Evolutionary conservation across 1,284 basidiomycete genomes (phyloP).

Genomic region (Veloboletus limbatus): DNA sequence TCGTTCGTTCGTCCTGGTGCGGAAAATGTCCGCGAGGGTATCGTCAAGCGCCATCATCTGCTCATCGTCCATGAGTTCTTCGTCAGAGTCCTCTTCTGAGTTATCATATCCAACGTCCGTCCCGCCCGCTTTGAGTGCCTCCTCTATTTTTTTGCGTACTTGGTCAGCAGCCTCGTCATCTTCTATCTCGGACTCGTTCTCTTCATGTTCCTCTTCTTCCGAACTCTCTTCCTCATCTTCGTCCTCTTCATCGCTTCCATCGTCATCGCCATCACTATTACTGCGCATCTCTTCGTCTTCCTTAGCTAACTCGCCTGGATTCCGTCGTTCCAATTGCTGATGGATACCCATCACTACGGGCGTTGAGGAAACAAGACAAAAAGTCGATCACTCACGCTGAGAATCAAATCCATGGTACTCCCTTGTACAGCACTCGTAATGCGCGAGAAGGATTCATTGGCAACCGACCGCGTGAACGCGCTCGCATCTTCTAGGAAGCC

Average conservation of each 20-base stretch:
- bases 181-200: constrained; percentile 41
- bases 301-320: constrained; percentile 55
- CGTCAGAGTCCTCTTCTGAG: constrained; percentile 42
- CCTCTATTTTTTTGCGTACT: constrained; percentile 74
- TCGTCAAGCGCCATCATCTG: constrained; percentile 98
- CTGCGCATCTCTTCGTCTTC: constrained; percentile 39
- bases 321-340: constrained; percentile 79
- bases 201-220: constrained; percentile 33
- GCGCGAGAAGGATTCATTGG: constrained; percentile 79
- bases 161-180: constrained; percentile 60
- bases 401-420: constrained; percentile 79
- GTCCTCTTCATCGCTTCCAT: constrained; percentile 41
- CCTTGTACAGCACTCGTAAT: constrained; percentile 69
- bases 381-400: constrained; percentile 58
- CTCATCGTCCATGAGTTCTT: constrained; percentile 89
- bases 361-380: background rate
- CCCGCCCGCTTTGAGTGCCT: constrained; percentile 74
- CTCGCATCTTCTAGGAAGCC: constrained; percentile 86
- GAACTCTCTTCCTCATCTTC: constrained; percentile 39
- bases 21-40: constrained; percentile 89
- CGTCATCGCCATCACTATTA: constrained; percentile 36
- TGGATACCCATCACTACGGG: constrained; percentile 4
- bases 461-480: constrained; percentile 77
- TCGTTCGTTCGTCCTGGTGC: constrained; percentile 59
- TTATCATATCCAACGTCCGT: constrained; percentile 53